A percentile compares a stretch with the other conserved stretches of the same genome.
These are phyloP conservation scores for Ailanthus altissimus DNA, from an alignment of 345 rosid species.

Conservation along the genomic window DNA sequence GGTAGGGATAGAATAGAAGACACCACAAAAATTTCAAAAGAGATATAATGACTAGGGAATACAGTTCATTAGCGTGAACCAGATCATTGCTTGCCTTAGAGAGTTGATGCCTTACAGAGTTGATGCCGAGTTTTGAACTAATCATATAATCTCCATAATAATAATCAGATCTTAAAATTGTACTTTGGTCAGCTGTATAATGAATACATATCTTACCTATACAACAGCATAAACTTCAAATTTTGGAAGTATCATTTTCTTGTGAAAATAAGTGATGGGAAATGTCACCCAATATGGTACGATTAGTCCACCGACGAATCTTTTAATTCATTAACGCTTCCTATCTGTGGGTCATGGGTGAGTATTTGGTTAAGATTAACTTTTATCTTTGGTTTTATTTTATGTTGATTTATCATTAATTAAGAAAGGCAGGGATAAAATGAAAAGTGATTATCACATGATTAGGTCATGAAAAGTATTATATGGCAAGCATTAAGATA, in stretches of 20 bases:
- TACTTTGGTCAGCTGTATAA: neutral
- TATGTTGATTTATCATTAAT: neutral
- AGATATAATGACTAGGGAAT: constrained; percentile 18
- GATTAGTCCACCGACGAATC: constrained; percentile 42
- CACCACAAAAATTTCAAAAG: constrained; percentile 21
- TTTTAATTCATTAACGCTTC: constrained; percentile 24
- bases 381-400: constrained; percentile 9
- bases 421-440: neutral
- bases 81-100: constrained; percentile 1
- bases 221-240: constrained; percentile 4
- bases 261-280: constrained; percentile 26
- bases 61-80: constrained; percentile 7
- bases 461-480: constrained; percentile 16
- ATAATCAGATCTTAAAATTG: constrained; percentile 2
- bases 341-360: constrained; percentile 25
- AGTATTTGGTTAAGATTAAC: constrained; percentile 21
- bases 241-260: constrained; percentile 18
- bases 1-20: neutral
- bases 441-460: constrained; percentile 8
- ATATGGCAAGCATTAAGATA: constrained; percentile 12
- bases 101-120: constrained; percentile 26
- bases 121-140: constrained; percentile 33
- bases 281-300: constrained; percentile 22
- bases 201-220: constrained; percentile 15
- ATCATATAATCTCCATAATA: neutral